phyloP scores from a whole-genome alignment of 345 rosid genomes.

The Euphorbia peplus region DNA sequence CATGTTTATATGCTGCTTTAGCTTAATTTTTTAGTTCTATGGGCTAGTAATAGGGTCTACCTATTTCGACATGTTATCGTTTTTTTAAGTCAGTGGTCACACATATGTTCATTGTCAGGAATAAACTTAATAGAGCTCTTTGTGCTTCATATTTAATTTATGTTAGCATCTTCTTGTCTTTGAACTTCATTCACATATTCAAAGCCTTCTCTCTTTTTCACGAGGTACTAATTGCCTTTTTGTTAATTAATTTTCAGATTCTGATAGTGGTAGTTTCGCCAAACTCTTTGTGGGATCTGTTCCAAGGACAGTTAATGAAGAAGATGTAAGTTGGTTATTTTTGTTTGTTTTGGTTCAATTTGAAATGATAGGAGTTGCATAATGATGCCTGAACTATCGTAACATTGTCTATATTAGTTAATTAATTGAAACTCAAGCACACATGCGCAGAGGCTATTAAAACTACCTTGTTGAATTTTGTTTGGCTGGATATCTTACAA shows the following conservation, averaged over 20 bases:
- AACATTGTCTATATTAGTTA: neutral
- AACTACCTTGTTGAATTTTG: neutral
- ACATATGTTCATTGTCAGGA: neutral
- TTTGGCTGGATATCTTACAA: neutral
- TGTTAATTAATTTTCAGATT: conserved; percentile 35
- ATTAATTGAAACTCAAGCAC: neutral
- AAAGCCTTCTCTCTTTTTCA: neutral
- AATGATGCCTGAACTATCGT: neutral
- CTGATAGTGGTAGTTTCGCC: conserved; percentile 50
- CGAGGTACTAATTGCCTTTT: neutral
- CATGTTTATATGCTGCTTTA: neutral
- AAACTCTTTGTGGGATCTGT: conserved; percentile 99
- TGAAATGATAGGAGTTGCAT: neutral
- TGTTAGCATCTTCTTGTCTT: too few species aligned
- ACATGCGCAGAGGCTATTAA: neutral
- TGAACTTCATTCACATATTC: neutral
- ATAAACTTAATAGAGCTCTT: neutral
- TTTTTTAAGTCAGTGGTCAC: neutral
- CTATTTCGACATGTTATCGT: neutral
- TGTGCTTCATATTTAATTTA: neutral
- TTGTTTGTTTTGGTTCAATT: neutral
- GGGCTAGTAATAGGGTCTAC: too few species aligned
- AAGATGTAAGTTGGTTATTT: conserved; percentile 63
- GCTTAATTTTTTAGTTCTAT: neutral
- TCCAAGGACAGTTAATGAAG: conserved; percentile 77